These are phyloP conservation scores for Phaeosphaeriaceae sp. DNA, from an alignment of 2,329 filamentous ascomycete species.

Conservation along the genomic window DNA sequence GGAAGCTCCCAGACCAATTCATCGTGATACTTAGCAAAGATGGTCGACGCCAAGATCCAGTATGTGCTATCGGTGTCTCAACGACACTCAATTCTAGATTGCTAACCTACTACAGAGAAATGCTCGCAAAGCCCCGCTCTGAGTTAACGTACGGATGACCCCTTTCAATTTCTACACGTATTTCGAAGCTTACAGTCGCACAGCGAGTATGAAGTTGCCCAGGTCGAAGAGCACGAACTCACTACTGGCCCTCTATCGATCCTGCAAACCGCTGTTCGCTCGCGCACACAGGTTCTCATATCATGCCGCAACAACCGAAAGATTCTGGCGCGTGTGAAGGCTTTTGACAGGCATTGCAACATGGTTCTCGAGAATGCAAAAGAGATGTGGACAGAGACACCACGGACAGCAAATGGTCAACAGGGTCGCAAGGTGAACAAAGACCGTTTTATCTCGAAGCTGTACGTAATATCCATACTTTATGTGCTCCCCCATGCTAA, in stretches of 20 bases:
- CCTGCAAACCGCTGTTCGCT: constrained; percentile 93
- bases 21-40: constrained; percentile 15
- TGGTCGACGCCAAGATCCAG: constrained; percentile 54
- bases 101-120: constrained; percentile 68
- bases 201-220: constrained; percentile 89
- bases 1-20: constrained; percentile 5
- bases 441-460: constrained; percentile 97
- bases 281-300: constrained; percentile 94
- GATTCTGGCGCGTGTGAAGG: constrained; percentile 94
- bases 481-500: constrained; percentile 16
- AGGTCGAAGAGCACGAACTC: constrained; percentile 81
- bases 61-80: constrained; percentile 34
- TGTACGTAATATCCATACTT: constrained; percentile 63
- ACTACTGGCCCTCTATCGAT: constrained; percentile 85
- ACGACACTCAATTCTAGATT: background rate
- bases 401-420: constrained; percentile 80
- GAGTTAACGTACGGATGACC: constrained; percentile 78
- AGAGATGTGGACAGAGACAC: constrained; percentile 99
- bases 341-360: constrained; percentile 98
- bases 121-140: constrained; percentile 84
- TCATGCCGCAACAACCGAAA: constrained; percentile 99
- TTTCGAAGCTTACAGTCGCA: constrained; percentile 24
- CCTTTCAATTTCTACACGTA: background rate
- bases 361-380: constrained; percentile 98
- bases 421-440: constrained; percentile 93